Evolutionary conservation across 257 asterid species (phyloP).

Genomic region (Nicotiana paniculata): DNA sequence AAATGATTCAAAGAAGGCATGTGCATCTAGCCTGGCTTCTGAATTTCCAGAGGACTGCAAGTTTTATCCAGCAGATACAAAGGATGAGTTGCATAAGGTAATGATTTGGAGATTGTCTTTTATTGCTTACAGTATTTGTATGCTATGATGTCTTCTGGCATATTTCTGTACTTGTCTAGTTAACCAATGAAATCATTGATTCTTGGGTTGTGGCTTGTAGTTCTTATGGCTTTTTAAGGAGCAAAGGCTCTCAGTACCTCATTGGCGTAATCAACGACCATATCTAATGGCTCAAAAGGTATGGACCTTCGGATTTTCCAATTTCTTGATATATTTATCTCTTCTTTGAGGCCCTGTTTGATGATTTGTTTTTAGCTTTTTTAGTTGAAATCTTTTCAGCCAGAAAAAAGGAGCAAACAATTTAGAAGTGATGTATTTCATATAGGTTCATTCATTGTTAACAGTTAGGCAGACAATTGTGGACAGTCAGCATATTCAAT

Average conservation of each 20-base stretch:
- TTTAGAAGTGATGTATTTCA: background rate
- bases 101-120: background rate
- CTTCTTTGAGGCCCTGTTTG: background rate
- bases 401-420: background rate
- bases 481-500: background rate
- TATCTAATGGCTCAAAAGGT: constrained; percentile 91
- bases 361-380: background rate
- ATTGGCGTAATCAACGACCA: constrained; percentile 82
- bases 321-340: background rate
- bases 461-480: background rate
- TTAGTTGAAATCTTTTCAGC: background rate
- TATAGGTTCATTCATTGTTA: background rate
- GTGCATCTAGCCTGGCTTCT: constrained; percentile 58
- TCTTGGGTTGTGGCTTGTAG: constrained; percentile 29
- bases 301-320: background rate
- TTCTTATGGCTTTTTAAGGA: constrained; percentile 80
- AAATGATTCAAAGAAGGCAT: constrained; percentile 61
- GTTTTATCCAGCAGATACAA: constrained; percentile 75
- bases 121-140: background rate
- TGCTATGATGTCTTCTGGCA: background rate
- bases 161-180: background rate
- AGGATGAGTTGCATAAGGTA: constrained; percentile 90
- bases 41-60: constrained; percentile 94
- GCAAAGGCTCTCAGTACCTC: constrained; percentile 70
- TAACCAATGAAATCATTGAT: background rate